A percentile compares a stretch with the other conserved stretches of the same genome.
Conservation (phyloP, 2,329 filamentous ascomycete species). For the Ilyonectria destructans region DNA sequence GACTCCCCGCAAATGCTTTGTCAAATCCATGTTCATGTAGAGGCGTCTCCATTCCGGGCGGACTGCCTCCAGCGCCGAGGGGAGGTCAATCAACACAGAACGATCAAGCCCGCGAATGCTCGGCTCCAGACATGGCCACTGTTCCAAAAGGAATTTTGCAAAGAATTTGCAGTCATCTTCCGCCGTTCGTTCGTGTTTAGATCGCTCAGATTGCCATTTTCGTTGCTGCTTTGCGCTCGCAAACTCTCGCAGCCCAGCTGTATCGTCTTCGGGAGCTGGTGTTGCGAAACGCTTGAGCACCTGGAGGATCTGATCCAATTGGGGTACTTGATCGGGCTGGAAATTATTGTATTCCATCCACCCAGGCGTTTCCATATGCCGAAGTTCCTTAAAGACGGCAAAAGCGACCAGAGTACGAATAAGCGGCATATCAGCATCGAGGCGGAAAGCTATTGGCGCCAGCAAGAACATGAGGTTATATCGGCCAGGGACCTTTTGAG, state of each 20-base stretch:
- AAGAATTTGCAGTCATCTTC: slow-evolving; percentile 46
- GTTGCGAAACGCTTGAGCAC: slow-evolving; percentile 43
- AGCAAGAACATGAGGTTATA: slow-evolving; percentile 46
- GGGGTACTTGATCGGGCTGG: slow-evolving; percentile 41
- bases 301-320: slow-evolving; percentile 37
- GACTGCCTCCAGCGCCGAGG: slow-evolving; percentile 42
- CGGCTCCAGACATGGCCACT: slow-evolving; percentile 49
- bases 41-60: slow-evolving; percentile 47
- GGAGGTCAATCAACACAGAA: slow-evolving; percentile 43
- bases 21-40: slow-evolving; percentile 43
- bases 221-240: slow-evolving; percentile 44
- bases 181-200: slow-evolving; percentile 40
- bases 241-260: slow-evolving; percentile 35
- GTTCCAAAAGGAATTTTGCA: slow-evolving; percentile 41
- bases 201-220: slow-evolving; percentile 39
- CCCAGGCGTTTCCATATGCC: slow-evolving; percentile 30
- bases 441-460: slow-evolving; percentile 43
- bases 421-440: slow-evolving; percentile 40
- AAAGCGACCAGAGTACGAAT: slow-evolving; percentile 43
- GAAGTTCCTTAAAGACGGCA: slow-evolving; percentile 42
- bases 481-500: slow-evolving; percentile 24
- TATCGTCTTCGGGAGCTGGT: slow-evolving; percentile 24
- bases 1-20: slow-evolving; percentile 38
- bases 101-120: slow-evolving; percentile 31
- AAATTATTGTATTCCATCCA: slow-evolving; percentile 46